These are phyloP conservation scores for Aspergillus flavus DNA, from an alignment of 2,329 filamentous ascomycete genomes.

Conservation along the genomic window DNA sequence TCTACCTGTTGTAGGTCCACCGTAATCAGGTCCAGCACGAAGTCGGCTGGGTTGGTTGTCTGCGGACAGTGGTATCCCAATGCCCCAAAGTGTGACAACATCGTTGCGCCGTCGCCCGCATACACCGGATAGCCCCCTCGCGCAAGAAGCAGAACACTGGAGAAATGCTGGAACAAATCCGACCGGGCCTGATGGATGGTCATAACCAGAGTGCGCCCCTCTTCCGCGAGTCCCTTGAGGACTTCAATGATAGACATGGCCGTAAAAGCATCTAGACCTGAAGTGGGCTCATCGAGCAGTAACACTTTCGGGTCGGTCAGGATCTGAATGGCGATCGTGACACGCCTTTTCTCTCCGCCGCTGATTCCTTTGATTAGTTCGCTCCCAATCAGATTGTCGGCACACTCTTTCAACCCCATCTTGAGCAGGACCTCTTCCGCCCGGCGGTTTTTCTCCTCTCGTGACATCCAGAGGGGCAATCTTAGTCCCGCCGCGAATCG, in stretches of 20 bases:
- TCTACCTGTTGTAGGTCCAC: slow-evolving; percentile 70
- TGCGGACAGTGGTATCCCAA: slow-evolving; percentile 67
- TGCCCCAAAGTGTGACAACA: slow-evolving; percentile 65
- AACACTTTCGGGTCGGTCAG: slow-evolving; percentile 74
- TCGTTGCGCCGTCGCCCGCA: slow-evolving; percentile 62
- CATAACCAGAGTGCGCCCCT: slow-evolving; percentile 73
- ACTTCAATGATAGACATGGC: slow-evolving; percentile 77
- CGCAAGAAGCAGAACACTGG: slow-evolving; percentile 70
- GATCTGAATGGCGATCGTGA: slow-evolving; percentile 77
- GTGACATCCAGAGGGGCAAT: slow-evolving; percentile 70
- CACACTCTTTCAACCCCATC: slow-evolving; percentile 77
- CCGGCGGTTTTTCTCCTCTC: slow-evolving; percentile 65
- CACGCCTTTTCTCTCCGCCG: slow-evolving; percentile 75
- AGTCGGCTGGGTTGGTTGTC: slow-evolving; percentile 76
- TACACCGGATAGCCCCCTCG: slow-evolving; percentile 70
- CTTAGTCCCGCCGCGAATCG: slow-evolving; percentile 71
- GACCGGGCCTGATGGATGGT: slow-evolving; percentile 78
- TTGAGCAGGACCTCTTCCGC: slow-evolving; percentile 74
- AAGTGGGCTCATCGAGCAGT: slow-evolving; percentile 75
- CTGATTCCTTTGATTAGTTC: slow-evolving; percentile 77
- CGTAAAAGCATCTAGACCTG: slow-evolving; percentile 76
- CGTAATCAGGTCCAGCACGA: slow-evolving; percentile 75
- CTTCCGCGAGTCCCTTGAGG: slow-evolving; percentile 67
- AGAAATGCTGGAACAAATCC: slow-evolving; percentile 71
- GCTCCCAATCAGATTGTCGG: slow-evolving; percentile 72